Conservation (phyloP, 2,329 filamentous ascomycete species). For the Leptographium wingfieldii region DNA sequence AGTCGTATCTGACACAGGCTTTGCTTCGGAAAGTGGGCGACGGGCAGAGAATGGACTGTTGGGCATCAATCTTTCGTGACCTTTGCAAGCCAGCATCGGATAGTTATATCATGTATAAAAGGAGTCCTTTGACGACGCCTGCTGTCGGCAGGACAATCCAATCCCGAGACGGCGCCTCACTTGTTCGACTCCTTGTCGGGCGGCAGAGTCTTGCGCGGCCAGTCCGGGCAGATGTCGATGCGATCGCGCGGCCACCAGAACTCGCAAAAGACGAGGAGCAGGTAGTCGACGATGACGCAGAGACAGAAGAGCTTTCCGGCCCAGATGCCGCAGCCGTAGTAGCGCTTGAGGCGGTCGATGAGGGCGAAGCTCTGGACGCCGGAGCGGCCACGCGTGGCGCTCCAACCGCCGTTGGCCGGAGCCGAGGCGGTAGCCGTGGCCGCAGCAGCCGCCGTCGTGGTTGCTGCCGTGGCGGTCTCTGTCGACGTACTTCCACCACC, state of each 20-base stretch:
- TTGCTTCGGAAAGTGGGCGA: no score
- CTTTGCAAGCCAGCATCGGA: no score
- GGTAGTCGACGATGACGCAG: constrained; percentile 85
- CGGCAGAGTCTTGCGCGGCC: constrained; percentile 61
- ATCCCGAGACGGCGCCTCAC: background rate
- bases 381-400: constrained; percentile 54
- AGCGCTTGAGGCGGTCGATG: constrained; percentile 88
- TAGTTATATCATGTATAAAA: no score
- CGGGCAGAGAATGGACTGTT: no score
- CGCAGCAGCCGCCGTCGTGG: background rate
- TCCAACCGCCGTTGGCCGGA: constrained; percentile 34
- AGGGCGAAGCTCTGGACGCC: constrained; percentile 77
- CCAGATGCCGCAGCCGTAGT: constrained; percentile 98
- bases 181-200: constrained; percentile 17
- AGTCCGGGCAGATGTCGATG: constrained; percentile 83
- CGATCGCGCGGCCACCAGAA: constrained; percentile 71
- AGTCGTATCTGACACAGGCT: no score
- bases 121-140: no score
- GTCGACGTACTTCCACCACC: background rate
- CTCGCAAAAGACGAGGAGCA: constrained; percentile 81
- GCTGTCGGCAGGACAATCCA: background rate
- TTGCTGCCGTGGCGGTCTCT: background rate
- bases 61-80: no score
- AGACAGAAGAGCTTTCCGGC: constrained; percentile 94
- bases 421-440: background rate